Conservation (phyloP, 2,329 filamentous ascomycete species). For the Penicillium aurantiogriseum region DNA sequence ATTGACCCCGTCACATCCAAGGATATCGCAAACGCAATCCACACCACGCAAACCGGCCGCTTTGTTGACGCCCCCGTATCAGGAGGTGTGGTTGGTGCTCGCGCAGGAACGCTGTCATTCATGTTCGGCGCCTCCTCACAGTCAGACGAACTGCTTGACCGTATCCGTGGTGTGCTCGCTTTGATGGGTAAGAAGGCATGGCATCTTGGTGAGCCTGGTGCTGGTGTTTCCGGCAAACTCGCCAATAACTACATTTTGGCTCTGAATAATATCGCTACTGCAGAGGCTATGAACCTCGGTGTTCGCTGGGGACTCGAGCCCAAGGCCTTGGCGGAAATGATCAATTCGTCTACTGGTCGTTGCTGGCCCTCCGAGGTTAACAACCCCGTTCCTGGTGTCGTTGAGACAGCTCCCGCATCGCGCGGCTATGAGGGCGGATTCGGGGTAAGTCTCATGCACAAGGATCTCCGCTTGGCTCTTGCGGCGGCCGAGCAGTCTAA, state of each 20-base stretch:
- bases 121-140: conserved; percentile 74
- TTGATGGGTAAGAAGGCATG: conserved; percentile 84
- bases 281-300: conserved; percentile 66
- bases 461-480: conserved; percentile 72
- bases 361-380: conserved; percentile 97
- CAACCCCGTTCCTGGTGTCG: conserved; percentile 86
- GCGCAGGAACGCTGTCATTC: conserved; percentile 85
- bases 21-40: conserved; percentile 70
- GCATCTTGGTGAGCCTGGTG: conserved; percentile 80
- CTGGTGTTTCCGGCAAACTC: conserved; percentile 86
- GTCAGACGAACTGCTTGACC: conserved; percentile 54
- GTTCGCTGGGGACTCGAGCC: conserved; percentile 62
- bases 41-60: conserved; percentile 63
- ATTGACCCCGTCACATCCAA: conserved; percentile 87
- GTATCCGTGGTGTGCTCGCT: conserved; percentile 67
- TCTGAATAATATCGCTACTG: conserved; percentile 79
- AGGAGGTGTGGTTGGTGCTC: conserved; percentile 87
- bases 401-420: conserved; percentile 70
- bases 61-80: conserved; percentile 98
- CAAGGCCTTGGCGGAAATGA: conserved; percentile 72
- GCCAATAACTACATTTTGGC: conserved; percentile 97
- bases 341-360: conserved; percentile 89
- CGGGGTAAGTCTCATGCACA: conserved; percentile 74
- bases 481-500: conserved; percentile 67
- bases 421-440: conserved; percentile 77